Conservation (phyloP, 2,329 filamentous ascomycete species). For the Ustulina deusta region DNA sequence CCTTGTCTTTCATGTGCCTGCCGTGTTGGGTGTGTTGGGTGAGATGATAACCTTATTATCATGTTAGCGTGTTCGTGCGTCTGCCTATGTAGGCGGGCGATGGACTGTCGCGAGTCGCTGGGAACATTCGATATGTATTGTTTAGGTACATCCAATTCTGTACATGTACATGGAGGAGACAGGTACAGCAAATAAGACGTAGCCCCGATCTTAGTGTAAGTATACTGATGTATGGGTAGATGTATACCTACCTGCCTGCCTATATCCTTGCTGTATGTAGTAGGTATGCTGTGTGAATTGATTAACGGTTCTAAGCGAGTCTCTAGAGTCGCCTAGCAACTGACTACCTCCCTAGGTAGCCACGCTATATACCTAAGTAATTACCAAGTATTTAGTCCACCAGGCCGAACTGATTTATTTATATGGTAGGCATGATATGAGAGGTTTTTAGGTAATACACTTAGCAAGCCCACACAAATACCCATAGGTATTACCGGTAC, state of each 20-base stretch:
- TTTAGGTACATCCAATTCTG: neutral
- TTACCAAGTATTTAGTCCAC: neutral
- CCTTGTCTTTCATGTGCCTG: slow-evolving; percentile 32
- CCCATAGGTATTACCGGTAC: too few relatives aligned
- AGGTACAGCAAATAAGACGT: too few relatives aligned
- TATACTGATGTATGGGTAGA: neutral
- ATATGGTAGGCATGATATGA: too few relatives aligned
- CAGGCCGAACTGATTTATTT: too few relatives aligned
- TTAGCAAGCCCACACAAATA: too few relatives aligned
- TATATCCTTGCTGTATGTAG: too few relatives aligned
- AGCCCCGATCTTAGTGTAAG: too few relatives aligned
- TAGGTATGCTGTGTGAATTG: neutral
- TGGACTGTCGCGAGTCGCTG: neutral
- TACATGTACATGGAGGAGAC: neutral
- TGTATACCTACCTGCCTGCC: too few relatives aligned
- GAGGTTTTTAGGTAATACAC: too few relatives aligned
- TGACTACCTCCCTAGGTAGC: neutral
- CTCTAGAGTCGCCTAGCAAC: neutral
- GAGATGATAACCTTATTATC: slow-evolving; percentile 18
- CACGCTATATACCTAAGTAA: neutral
- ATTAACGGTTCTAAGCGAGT: slow-evolving; percentile 4
- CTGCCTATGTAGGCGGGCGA: too few relatives aligned
- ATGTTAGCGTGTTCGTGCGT: neutral
- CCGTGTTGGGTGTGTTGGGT: slow-evolving; percentile 8
- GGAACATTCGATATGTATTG: neutral